Conservation (phyloP, 148 eudicot species). For the Fagopyrum homotropicum region DNA sequence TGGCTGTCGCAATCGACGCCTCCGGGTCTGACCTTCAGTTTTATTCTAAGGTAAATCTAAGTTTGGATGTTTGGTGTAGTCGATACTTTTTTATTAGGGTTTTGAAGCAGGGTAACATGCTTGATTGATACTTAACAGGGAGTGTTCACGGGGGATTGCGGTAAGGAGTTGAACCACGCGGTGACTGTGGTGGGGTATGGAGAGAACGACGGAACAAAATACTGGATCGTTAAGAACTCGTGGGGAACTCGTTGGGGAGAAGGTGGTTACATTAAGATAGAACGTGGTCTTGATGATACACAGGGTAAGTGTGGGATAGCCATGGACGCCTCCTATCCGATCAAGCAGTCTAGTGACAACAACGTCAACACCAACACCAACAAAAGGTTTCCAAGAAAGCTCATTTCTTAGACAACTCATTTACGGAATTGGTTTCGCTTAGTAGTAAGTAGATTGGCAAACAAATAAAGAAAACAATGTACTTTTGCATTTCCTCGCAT, state of each 20-base stretch:
- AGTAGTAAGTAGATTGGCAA: neutral
- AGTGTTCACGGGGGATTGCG: conserved; percentile 23
- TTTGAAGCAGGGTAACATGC: neutral
- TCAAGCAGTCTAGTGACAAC: neutral
- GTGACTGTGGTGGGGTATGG: conserved; percentile 33
- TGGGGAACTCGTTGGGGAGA: conserved; percentile 25
- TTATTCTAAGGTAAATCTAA: conserved; percentile 15
- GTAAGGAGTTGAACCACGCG: conserved; percentile 24
- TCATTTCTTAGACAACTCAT: neutral
- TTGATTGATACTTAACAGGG: conserved; percentile 4
- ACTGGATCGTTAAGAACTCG: conserved; percentile 37
- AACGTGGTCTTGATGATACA: neutral
- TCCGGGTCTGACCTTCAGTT: conserved; percentile 16
- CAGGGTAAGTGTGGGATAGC: conserved; percentile 11
- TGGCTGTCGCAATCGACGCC: conserved; percentile 19
- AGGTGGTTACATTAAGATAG: conserved; percentile 4
- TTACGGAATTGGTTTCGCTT: neutral
- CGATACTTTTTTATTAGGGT: no score
- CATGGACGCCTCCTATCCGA: conserved; percentile 10
- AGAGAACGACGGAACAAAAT: conserved; percentile 8
- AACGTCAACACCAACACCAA: neutral
- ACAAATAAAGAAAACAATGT: neutral
- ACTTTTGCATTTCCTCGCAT: neutral
- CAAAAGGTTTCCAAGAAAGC: conserved; percentile 3
- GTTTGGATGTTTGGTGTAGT: neutral